A percentile compares a stretch with the other conserved stretches of the same genome.
Evolutionary conservation across 73 alveolate species (phyloP).

Genomic region (Urostyla sp.): DNA sequence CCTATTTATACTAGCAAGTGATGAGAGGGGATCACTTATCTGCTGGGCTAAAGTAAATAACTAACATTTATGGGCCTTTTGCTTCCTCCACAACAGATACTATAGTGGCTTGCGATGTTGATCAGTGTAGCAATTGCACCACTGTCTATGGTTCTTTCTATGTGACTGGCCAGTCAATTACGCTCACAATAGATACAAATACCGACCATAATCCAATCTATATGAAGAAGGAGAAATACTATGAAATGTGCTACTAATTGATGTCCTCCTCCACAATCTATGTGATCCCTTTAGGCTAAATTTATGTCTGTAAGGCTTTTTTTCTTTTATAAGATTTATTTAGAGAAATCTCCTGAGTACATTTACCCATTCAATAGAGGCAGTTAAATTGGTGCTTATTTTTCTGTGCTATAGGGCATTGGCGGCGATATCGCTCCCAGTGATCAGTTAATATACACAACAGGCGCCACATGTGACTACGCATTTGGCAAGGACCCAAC

Average conservation of each 20-base stretch:
- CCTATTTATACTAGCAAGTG: conserved; percentile 9
- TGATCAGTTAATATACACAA: conserved; percentile 20
- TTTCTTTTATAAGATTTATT: not conserved
- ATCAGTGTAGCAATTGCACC: too few species aligned
- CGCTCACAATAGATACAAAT: not conserved
- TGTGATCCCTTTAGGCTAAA: conserved; percentile 40
- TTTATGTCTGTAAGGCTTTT: conserved; percentile 10
- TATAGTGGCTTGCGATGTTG: too few species aligned
- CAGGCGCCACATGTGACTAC: not conserved
- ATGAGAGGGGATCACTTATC: conserved; percentile 45
- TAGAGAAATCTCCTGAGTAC: conserved; percentile 20
- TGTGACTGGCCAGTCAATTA: not conserved
- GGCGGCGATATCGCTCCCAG: conserved; percentile 49
- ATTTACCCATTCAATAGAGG: conserved; percentile 51
- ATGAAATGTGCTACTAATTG: conserved; percentile 31
- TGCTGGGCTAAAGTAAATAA: conserved; percentile 10
- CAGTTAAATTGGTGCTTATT: not conserved
- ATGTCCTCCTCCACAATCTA: not conserved
- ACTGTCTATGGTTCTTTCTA: not conserved
- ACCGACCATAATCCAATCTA: conserved; percentile 13
- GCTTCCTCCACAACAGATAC: conserved; percentile 20
- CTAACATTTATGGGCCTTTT: not conserved
- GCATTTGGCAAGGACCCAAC: not conserved
- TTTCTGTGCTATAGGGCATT: not conserved
- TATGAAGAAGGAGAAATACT: not conserved